Base-by-base conservation (phyloP, 176 grass and related monocot species). In the Eleusine indica region DNA sequence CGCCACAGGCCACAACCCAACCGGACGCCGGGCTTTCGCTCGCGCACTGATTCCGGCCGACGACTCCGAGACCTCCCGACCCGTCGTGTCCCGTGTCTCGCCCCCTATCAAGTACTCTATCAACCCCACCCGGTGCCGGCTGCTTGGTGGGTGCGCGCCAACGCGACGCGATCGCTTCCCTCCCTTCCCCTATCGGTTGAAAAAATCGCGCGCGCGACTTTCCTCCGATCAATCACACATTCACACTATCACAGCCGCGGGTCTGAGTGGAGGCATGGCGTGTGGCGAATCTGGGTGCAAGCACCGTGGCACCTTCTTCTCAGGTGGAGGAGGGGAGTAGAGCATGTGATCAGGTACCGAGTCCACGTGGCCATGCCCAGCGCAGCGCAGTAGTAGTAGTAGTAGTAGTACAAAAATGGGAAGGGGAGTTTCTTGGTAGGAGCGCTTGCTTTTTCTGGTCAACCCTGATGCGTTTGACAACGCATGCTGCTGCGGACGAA, bases 131-230 rank as follows among this genome's bases (percentile, higher is more conserved):
- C 44, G 77, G 28, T 62, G 58, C 71, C 28, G 71, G 44, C 4
- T 6, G 73, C 25, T 18, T 43, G 80, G 80, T 71, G 83, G 68
- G 74, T 78, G 86, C 75, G 0, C 60, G 77, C 71, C 49, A 75
- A 62, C 57, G 30, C 78, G 46, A 21, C 48, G 60, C 53, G 53
- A 57, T 57, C 53, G 0, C 14, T 16, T 17, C 17, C 1, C 53
- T 18, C 17, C 1, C 53, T 18, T 0, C 15, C 71, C 38, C 30
- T 2, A 35, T 35, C 4, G 5, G 46, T 71, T 77, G 73, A 77
- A 13, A 21, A 63, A 77, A 82, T 68, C 73, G 35, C 46, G 62
- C 61, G 68, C 49, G 13, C 37, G 74, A n/a, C 64, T 80, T 76
- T 2, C 7, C 6, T 0, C 28, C 38, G 12, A 58, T n/a, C 70